Evolutionary conservation across 306 rosid genomes (phyloP).

Genomic region (Alnus rubra): DNA sequence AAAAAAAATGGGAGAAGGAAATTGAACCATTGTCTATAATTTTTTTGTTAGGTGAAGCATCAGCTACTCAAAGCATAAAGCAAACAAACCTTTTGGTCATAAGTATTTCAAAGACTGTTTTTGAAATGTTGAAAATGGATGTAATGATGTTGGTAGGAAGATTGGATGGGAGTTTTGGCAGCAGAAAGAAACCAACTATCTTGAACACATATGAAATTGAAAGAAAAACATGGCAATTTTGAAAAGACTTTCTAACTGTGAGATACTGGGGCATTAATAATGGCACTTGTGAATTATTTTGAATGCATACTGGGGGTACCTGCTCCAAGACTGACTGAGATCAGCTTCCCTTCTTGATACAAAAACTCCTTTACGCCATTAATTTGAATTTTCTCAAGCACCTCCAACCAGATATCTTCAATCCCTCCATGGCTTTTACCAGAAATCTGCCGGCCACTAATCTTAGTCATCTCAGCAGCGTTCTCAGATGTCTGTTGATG

Average conservation of each 20-base stretch:
- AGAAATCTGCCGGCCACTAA: slow-evolving; percentile 46
- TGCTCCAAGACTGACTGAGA: slow-evolving; percentile 83
- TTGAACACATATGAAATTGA: background rate
- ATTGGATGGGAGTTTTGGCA: background rate
- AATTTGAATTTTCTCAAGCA: slow-evolving; percentile 70
- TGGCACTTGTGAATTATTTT: slow-evolving; percentile 18
- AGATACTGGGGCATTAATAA: background rate
- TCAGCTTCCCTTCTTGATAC: slow-evolving; percentile 79
- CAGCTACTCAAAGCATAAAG: background rate
- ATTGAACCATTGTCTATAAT: too few relatives aligned
- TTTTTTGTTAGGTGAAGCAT: too few relatives aligned
- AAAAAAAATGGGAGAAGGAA: background rate
- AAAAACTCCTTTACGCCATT: slow-evolving; percentile 73
- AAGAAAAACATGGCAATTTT: background rate
- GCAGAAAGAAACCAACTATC: background rate
- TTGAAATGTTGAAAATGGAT: background rate
- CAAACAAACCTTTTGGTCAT: background rate
- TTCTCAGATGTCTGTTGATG: slow-evolving; percentile 48
- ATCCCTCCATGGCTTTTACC: slow-evolving; percentile 51
- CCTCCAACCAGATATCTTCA: slow-evolving; percentile 91
- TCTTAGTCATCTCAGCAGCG: slow-evolving; percentile 39
- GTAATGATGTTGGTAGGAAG: background rate
- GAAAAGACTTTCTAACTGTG: background rate
- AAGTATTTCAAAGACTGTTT: background rate
- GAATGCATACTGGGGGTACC: slow-evolving; percentile 46